Conservation (phyloP, 495 filamentous ascomycete genomes). For the Penicillium crystallinum region DNA sequence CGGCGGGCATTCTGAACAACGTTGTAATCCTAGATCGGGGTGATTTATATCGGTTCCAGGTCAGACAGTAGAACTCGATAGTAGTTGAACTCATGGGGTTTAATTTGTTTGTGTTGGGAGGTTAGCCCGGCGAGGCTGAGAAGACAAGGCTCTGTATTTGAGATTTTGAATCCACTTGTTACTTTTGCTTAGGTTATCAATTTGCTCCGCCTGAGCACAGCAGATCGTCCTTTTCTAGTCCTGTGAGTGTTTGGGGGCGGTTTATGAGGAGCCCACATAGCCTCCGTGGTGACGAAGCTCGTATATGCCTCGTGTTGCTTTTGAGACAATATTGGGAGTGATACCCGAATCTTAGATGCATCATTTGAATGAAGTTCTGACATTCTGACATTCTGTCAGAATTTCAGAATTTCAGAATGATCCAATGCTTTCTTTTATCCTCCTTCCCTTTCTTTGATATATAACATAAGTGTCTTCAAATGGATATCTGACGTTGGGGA, state of each 20-base stretch:
- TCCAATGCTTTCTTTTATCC: too few relatives aligned
- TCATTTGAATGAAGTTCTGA: too few relatives aligned
- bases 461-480: too few relatives aligned
- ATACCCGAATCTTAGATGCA: too few relatives aligned
- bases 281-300: background rate
- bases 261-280: background rate
- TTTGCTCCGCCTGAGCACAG: background rate
- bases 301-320: background rate
- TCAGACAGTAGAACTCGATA: slow-evolving; percentile 13
- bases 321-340: too few relatives aligned
- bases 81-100: background rate
- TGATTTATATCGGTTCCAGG: slow-evolving; percentile 55
- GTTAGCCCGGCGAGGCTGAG: background rate
- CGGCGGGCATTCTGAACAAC: slow-evolving; percentile 43
- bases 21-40: slow-evolving; percentile 60
- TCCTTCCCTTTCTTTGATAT: too few relatives aligned
- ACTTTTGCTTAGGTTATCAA: background rate
- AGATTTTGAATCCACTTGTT: background rate
- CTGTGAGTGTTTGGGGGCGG: background rate
- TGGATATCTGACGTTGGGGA: too few relatives aligned
- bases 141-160: background rate
- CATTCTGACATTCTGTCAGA: too few relatives aligned
- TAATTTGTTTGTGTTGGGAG: background rate
- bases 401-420: too few relatives aligned
- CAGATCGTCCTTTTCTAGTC: background rate